Conservation (phyloP, 305 asterid genomes). For the Solanum hybrid region DNA sequence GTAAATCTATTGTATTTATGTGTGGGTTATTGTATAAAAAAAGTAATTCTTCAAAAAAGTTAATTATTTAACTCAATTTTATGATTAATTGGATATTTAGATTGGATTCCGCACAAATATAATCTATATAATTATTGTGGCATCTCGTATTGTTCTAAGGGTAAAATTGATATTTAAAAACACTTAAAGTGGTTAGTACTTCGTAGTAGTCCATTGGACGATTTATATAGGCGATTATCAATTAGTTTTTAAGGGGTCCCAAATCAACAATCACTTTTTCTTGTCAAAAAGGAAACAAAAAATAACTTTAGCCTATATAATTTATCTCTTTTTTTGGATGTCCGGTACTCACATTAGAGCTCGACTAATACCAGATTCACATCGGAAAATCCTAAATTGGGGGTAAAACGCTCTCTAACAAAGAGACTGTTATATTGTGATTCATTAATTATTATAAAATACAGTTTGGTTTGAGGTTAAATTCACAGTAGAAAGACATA, state of each 20-base stretch:
- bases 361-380: not conserved
- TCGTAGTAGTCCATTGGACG: not conserved
- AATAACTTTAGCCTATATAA: not conserved
- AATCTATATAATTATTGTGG: not conserved
- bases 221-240: not conserved
- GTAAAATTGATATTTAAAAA: not conserved
- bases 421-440: not conserved
- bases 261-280: not conserved
- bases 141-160: not conserved
- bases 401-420: too few relatives aligned
- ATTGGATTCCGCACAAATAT: not conserved
- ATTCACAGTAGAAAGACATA: not conserved
- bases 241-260: not conserved
- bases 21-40: not conserved
- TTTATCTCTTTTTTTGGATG: too few relatives aligned
- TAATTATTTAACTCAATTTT: too few relatives aligned
- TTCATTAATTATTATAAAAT: not conserved
- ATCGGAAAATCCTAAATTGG: not conserved
- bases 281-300: not conserved
- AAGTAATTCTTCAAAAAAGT: not conserved
- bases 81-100: not conserved
- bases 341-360: not conserved
- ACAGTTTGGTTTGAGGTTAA: not conserved
- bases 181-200: not conserved
- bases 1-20: not conserved